Percentiles rank a stretch among this genome's conserved stretches.
Conservation (phyloP, 805 yeast genomes). For the Pichia californica region DNA sequence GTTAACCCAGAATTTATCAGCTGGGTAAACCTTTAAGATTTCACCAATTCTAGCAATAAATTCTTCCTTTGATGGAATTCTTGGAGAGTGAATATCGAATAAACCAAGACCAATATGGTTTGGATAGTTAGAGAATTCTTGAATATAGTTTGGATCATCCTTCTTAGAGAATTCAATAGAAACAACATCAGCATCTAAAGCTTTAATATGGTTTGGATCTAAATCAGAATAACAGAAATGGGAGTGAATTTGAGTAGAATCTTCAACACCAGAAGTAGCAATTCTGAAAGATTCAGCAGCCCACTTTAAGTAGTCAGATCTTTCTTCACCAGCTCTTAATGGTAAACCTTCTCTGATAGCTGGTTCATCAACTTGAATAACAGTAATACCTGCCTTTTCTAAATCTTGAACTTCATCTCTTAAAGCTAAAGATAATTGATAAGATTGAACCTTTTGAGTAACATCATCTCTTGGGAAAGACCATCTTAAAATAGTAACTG, state of each 20-base stretch:
- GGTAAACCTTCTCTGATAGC: conserved; percentile 99
- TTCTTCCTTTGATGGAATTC: conserved; percentile 97
- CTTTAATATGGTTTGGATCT: conserved; percentile 99
- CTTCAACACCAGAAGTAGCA: conserved; percentile 95
- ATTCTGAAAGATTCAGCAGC: conserved; percentile 99
- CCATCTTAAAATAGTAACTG: conserved; percentile 99
- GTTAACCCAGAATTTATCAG: conserved; percentile 99
- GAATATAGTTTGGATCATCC: conserved; percentile 97
- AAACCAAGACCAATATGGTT: conserved; percentile 99
- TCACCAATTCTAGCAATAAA: conserved; percentile 89
- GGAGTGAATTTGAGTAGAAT: conserved; percentile 96
- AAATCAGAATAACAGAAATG: conserved; percentile 99
- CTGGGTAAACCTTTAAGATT: conserved; percentile 95
- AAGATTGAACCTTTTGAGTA: conserved; percentile 86
- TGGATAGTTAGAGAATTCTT: conserved; percentile 97
- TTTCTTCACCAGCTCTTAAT: conserved; percentile 94
- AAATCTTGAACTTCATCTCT: conserved; percentile 98
- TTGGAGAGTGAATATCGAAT: conserved; percentile 99
- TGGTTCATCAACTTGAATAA: conserved; percentile 99
- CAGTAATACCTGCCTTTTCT: conserved; percentile 96
- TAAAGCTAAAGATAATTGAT: conserved; percentile 94
- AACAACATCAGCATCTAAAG: conserved; percentile 98
- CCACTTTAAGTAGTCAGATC: conserved; percentile 95
- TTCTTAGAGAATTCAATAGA: conserved; percentile 99
- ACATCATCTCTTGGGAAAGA: conserved; percentile 99